Base-by-base conservation (phyloP, 768 basidiomycete species). In the Mycena olivaceomarginata region DNA sequence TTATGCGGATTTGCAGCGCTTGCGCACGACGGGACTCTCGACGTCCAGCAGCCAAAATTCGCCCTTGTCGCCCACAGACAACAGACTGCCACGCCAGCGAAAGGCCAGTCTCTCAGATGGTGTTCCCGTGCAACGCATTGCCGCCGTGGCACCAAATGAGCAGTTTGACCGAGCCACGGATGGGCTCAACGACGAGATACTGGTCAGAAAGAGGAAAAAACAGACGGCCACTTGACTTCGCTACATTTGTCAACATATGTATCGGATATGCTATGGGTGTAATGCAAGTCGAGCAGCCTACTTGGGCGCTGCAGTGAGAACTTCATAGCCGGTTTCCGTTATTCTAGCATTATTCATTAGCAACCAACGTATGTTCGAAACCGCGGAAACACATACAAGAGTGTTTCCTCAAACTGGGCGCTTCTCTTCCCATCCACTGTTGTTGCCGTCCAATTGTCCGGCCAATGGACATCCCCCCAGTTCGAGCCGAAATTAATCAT, bases 331-430 rank as follows among this genome's bases (percentile, higher is more conserved):
- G 25, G 92, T 94, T 81, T 97, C 97, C 40, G 97, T 98, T 81
- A 99, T 94, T 69, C 97, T 98, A 67, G 37, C 51, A 46, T 10
- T 40, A 72, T 76, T 67, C 63, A 57, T 64, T 39, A 67, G 59
- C 48, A 37, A 63, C 60, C 46, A 48, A 57, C 79, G 57, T 20
- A 18, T 66, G 18, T 25, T 46, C 56, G 22, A 57, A 37, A 37
- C 15, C 40, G 25, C 18, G 31, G 3, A 48, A n/a, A 66, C 51
- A 91, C 97, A 81, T 82, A 98, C 97, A 99, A 85, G 46, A 99
- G 87, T 1, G 98, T 99, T 82, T 99, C 98, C 84, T 99, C 98
- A 83, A 99, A 99, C 82, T 99, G 98, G 1, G 98, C 98, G 76
- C 96, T 97, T 72, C 91, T 89, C 84, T 95, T 95, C 31, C 97